These are phyloP conservation scores for Panellus pusillus DNA, from an alignment of 768 basidiomycete species.

Conservation along the genomic window DNA sequence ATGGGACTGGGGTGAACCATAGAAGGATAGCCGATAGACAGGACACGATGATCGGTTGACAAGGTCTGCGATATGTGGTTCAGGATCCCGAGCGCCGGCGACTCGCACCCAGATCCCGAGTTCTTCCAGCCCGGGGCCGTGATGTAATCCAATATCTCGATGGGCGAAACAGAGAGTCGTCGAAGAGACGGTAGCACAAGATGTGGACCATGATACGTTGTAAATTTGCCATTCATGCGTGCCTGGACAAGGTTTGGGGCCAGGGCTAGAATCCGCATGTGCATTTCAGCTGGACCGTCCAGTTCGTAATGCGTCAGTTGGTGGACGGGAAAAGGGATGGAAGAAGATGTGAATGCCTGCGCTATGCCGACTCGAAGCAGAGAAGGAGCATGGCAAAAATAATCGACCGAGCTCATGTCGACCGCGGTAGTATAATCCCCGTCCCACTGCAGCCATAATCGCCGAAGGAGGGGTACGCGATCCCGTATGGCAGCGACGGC, in stretches of 20 bases:
- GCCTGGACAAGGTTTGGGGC: constrained; percentile 3
- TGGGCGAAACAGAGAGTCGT: not conserved
- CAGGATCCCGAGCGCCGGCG: no score
- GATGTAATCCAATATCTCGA: not conserved
- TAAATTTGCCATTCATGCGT: not conserved
- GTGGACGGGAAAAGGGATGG: not conserved
- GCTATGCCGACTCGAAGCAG: not conserved
- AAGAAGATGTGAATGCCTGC: not conserved
- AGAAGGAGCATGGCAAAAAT: not conserved
- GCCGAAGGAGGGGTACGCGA: not conserved
- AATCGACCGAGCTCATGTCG: not conserved
- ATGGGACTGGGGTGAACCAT: no score
- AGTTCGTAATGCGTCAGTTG: constrained; percentile 4
- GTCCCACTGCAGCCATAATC: not conserved
- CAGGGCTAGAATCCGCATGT: not conserved
- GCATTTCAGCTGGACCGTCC: no score
- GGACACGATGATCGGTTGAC: no score
- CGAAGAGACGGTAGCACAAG: not conserved
- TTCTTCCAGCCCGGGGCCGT: not conserved
- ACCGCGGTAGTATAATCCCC: not conserved
- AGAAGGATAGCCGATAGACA: no score
- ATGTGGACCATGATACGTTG: not conserved
- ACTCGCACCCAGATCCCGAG: no score
- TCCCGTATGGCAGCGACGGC: not conserved
- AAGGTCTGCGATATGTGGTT: no score